Conservation (phyloP, 257 asterid species). For the Solanum neorickii region DNA sequence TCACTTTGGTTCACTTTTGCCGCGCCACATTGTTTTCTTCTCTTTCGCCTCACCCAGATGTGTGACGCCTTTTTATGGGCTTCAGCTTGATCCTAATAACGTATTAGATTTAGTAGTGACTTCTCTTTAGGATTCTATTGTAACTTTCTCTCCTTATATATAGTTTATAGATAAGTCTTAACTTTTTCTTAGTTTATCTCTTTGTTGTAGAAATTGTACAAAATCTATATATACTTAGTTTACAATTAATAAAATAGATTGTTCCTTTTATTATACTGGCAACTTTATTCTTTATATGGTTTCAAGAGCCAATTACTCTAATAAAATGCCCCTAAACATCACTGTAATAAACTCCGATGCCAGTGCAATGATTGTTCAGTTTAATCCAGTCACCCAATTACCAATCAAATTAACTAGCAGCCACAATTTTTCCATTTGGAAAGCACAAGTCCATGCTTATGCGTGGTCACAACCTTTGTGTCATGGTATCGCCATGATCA, state of each 20-base stretch:
- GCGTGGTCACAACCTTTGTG: not conserved
- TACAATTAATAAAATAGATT: not conserved
- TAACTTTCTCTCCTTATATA: not conserved
- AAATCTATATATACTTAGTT: not conserved
- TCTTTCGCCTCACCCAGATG: not conserved
- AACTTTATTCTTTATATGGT: not conserved
- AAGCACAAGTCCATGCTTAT: not conserved
- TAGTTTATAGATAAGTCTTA: not conserved
- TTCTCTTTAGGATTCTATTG: not conserved
- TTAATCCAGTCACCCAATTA: not conserved
- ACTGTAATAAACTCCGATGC: not conserved
- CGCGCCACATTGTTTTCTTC: not conserved
- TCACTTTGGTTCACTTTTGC: not conserved
- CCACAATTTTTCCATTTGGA: not conserved
- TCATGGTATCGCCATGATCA: not conserved
- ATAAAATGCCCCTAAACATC: not conserved
- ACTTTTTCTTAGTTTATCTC: not conserved
- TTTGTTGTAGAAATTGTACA: not conserved
- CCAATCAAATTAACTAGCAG: not conserved
- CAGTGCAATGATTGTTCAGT: not conserved
- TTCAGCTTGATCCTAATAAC: not conserved
- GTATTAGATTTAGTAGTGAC: not conserved
- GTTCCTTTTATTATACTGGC: not conserved
- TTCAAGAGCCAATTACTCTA: not conserved
- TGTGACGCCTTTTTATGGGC: not conserved